A percentile compares a stretch with the other conserved stretches of the same genome.
Conservation (phyloP, 441 rosid genomes). For the Arabidopsis hybrid region DNA sequence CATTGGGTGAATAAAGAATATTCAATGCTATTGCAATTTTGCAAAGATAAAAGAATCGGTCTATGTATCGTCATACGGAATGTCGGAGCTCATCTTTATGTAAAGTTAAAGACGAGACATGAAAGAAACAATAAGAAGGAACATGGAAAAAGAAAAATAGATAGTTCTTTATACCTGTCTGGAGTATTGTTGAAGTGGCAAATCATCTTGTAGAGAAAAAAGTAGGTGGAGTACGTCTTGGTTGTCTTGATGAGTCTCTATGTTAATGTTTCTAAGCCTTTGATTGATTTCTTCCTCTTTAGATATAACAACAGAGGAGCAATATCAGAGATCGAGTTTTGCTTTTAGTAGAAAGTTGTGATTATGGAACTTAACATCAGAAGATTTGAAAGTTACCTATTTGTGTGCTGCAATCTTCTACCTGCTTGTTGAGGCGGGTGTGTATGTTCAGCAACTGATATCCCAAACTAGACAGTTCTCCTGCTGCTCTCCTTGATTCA, state of each 20-base stretch:
- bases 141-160: conserved; percentile 28
- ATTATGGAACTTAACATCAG: conserved; percentile 19
- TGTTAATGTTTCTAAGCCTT: conserved; percentile 57
- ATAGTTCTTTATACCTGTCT: conserved; percentile 53
- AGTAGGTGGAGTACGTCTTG: conserved; percentile 66
- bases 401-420: conserved; percentile 63
- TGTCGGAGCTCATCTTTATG: conserved; percentile 7
- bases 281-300: conserved; percentile 64
- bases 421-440: conserved; percentile 55
- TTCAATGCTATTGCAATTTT: not conserved
- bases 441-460: conserved; percentile 53
- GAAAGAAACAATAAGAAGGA: not conserved
- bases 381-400: conserved; percentile 54
- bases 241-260: conserved; percentile 59
- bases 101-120: conserved; percentile 2
- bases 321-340: conserved; percentile 7
- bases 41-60: conserved; percentile 7
- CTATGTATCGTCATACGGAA: conserved; percentile 15
- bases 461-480: conserved; percentile 73
- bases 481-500: conserved; percentile 47
- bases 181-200: conserved; percentile 63
- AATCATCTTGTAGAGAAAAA: conserved; percentile 60
- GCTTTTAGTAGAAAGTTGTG: not conserved
- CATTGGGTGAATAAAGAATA: conserved; percentile 25
- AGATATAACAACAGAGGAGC: not conserved